Percentiles rank a stretch among this genome's conserved stretches.
Evolutionary conservation across 176 grass and related monocot species (phyloP).

Genomic region (Musa beccarii): DNA sequence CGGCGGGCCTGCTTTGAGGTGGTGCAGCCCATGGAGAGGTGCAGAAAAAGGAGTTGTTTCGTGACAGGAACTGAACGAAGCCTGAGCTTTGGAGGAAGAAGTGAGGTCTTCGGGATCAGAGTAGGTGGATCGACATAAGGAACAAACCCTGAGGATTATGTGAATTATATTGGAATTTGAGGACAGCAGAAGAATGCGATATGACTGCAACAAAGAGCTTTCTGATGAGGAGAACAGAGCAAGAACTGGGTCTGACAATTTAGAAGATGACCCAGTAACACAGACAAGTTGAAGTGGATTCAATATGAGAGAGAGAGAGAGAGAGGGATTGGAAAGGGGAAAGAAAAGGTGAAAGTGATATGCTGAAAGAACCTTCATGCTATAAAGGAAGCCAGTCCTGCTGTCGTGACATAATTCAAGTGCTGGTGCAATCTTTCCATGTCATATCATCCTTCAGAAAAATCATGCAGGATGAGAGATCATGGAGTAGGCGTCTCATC

Average conservation of each 20-base stretch:
- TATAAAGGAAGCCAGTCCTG: neutral
- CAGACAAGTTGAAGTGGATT: neutral
- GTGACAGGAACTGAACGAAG: neutral
- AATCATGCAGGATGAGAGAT: too few species aligned
- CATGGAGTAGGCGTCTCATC: too few species aligned
- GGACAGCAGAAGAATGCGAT: neutral
- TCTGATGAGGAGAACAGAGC: neutral
- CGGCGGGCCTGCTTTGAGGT: constrained; percentile 66
- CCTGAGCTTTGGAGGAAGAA: neutral
- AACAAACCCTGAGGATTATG: constrained; percentile 12
- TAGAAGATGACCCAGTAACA: neutral
- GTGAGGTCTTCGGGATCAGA: constrained; percentile 2
- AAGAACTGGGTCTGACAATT: too few species aligned
- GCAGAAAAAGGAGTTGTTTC: neutral
- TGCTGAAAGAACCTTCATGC: neutral
- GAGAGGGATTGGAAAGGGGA: neutral
- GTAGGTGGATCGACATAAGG: constrained; percentile 2
- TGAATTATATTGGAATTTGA: constrained; percentile 40
- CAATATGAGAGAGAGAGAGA: neutral
- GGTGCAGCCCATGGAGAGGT: constrained; percentile 67
- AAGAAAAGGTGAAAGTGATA: constrained; percentile 10
- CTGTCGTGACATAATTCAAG: constrained; percentile 7
- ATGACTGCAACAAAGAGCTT: neutral
- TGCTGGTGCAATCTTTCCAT: too few species aligned
- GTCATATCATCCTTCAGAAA: too few species aligned